Conservation (phyloP, 306 rosid species). For the Quercus parvula region DNA sequence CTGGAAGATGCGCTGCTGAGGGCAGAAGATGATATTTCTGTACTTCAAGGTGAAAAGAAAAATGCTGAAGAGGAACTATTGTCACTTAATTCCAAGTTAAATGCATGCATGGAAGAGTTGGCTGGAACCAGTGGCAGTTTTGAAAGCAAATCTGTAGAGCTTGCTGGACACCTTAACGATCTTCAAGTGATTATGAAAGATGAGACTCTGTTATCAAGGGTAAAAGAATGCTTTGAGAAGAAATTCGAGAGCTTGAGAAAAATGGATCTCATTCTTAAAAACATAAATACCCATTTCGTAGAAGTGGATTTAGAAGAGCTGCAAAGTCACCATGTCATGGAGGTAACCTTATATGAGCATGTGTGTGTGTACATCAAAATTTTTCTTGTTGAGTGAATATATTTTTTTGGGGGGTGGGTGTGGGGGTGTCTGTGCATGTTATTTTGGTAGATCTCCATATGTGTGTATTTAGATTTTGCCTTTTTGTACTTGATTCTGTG, state of each 20-base stretch:
- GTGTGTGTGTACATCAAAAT: neutral
- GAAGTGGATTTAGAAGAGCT: constrained; percentile 41
- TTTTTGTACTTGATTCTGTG: neutral
- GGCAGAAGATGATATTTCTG: constrained; percentile 62
- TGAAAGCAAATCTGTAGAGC: constrained; percentile 57
- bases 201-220: constrained; percentile 39
- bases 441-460: neutral
- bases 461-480: neutral
- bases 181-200: constrained; percentile 70
- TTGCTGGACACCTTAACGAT: constrained; percentile 54
- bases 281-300: constrained; percentile 42
- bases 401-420: neutral
- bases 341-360: constrained; percentile 46
- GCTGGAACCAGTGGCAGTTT: constrained; percentile 58
- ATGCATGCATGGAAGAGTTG: constrained; percentile 64
- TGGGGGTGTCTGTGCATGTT: neutral
- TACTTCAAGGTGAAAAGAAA: constrained; percentile 53
- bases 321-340: constrained; percentile 33
- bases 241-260: constrained; percentile 57
- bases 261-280: constrained; percentile 53
- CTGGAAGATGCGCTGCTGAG: constrained; percentile 63
- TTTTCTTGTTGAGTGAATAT: constrained; percentile 6
- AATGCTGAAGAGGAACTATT: constrained; percentile 67
- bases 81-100: constrained; percentile 62
- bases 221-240: constrained; percentile 58